A percentile compares a stretch with the other conserved stretches of the same genome.
phyloP scores from a whole-genome alignment of 305 asterid genomes.

The Fraxinus paxiana region DNA sequence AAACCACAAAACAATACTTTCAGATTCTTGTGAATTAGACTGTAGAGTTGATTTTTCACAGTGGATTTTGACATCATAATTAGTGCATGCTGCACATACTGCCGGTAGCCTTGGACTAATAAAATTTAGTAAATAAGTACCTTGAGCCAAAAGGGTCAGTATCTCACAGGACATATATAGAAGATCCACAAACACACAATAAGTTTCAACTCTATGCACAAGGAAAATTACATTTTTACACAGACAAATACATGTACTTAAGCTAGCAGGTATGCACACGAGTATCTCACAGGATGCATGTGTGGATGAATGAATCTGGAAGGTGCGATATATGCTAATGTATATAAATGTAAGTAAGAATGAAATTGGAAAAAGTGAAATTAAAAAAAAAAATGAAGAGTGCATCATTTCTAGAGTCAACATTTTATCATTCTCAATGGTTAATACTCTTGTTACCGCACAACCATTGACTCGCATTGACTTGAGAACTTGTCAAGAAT shows the following conservation, averaged over 20 bases:
- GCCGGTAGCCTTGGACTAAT: not conserved
- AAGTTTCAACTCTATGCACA: not conserved
- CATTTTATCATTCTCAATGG: not conserved
- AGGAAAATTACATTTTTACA: not conserved
- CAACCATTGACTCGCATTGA: constrained; percentile 6
- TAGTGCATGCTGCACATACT: not conserved
- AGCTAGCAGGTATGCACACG: not conserved
- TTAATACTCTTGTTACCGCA: not conserved
- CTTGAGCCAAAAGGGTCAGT: constrained; percentile 6
- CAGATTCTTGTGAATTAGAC: not conserved
- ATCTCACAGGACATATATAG: not conserved
- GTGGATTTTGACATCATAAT: not conserved
- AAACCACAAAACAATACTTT: not conserved
- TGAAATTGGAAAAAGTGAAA: not conserved
- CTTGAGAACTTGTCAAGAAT: not conserved
- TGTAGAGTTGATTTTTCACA: not conserved
- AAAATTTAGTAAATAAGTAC: constrained; percentile 2
- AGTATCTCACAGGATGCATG: too few species aligned
- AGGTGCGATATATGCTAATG: not conserved
- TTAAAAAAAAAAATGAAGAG: not conserved
- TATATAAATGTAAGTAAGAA: not conserved
- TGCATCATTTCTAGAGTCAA: not conserved
- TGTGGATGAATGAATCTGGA: not conserved
- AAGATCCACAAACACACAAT: not conserved
- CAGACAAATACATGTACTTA: not conserved